These are phyloP conservation scores for Santalum album DNA, from an alignment of 164 flowering plant genomes.

Conservation along the genomic window DNA sequence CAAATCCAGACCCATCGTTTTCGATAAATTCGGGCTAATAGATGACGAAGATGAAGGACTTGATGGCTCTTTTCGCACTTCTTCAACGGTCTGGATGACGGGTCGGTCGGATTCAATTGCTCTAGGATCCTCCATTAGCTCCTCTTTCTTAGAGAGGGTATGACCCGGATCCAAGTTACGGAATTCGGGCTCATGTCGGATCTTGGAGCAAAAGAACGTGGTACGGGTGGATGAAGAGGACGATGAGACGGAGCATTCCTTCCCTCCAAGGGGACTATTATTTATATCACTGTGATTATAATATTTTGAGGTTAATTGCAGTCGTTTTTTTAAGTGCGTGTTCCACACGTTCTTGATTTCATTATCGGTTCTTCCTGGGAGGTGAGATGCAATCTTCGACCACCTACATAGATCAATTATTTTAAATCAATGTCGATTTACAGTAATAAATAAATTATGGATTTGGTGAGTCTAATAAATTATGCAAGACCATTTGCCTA, in stretches of 20 bases:
- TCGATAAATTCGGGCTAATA: neutral
- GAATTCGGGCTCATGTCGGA: too few species aligned
- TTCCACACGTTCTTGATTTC: constrained; percentile 4
- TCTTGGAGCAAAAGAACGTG: neutral
- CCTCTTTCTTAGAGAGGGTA: too few species aligned
- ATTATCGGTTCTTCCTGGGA: constrained; percentile 1
- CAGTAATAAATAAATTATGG: neutral
- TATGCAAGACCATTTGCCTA: neutral
- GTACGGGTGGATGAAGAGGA: neutral
- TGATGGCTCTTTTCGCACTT: too few species aligned
- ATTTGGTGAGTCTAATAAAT: neutral
- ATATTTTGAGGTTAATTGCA: neutral
- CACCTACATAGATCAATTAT: neutral
- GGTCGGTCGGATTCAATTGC: too few species aligned
- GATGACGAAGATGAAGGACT: neutral
- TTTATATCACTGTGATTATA: neutral
- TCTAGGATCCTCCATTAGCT: too few species aligned
- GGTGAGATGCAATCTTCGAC: neutral
- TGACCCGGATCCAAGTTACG: too few species aligned
- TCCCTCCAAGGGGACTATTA: neutral
- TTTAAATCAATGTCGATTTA: neutral
- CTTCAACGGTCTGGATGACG: too few species aligned
- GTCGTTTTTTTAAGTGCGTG: neutral
- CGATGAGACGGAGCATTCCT: neutral
- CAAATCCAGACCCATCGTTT: neutral